Base-by-base conservation (phyloP, 2,329 filamentous ascomycete genomes). In the Orbilia javanica region DNA sequence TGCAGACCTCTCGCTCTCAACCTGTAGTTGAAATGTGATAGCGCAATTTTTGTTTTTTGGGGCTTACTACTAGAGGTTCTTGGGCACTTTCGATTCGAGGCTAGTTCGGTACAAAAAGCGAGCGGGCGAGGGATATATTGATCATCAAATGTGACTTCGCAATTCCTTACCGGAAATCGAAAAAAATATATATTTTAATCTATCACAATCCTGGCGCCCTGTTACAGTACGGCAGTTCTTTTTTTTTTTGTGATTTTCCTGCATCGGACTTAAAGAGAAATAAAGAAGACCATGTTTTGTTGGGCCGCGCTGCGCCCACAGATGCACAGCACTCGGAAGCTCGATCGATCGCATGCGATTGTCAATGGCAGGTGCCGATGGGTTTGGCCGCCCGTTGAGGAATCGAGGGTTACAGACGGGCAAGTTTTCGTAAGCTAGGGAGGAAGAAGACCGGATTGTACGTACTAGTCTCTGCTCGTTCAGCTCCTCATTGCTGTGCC, bases 11-110 rank as follows among this genome's bases (percentile, higher is more conserved):
- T 20, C n/a, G 8, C 34, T 36, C 8, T 36, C n/a, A n/a, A n/a
- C n/a, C 34, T 60, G n/a, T 52, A 34, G 22, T 39, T 46, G 39
- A 66, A 72, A 73, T 73, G 69, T 73, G 69, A 73, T 73, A 73
- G 69, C 69, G 69, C 50, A 73, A 73, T 73, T 60, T 39, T 15
- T 44, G 8, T 72, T 55, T 34, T 2, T 13, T 34, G 42, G 18
- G 27, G 18, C 22, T 4, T 22, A 22, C 7, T 27, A 4, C 20
- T 52, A 25, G 13, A n/a, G 36, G 25, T 34, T 15, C 29, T 52
- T 29, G 44, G 20, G n/a, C 44, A 36, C 8, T 42, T 42, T 11
- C 36, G 36, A 42, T 52, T 53, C 15, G 50, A 18, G 50, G 27
- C 25, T 31, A 34, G 50, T 25, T 15, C 13, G 4, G 18, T 4